Base-by-base conservation (phyloP, 2,329 filamentous ascomycete species). In the Penicillium sp. region DNA sequence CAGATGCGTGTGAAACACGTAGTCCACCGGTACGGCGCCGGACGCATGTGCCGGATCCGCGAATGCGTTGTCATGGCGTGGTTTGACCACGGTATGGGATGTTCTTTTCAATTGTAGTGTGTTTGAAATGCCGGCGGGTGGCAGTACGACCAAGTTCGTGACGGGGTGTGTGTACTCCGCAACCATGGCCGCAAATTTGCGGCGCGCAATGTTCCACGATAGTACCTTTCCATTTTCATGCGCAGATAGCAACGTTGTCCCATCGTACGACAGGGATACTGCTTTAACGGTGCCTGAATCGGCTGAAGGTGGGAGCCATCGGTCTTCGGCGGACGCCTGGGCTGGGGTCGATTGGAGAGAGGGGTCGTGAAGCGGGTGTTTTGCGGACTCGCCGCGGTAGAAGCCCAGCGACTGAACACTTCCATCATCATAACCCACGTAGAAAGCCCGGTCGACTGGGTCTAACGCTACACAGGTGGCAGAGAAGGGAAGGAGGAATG, bases 401-500 rank as follows among this genome's bases (percentile, higher is more conserved):
- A 97, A 80, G 59, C 95, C 87, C 14, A 95, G 73, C 11, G 87
- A 77, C 64, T 89, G 91, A 14, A 96, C 72, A 42, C 82, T 86
- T 16, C 88, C 87, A 63, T 94, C 86, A 43, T 87, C 85, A 55
- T 87, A 86, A 3, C 86, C 85, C 36, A 86, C 80, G 60, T 90
- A 95, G 47, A 93, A 81, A 4, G 86, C 89, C 42, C 91, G 80
- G 54, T 91, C 85, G 50, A 84, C 88, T 0, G 90, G 86, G 66
- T 97, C 93, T 4, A 97, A 74, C 7, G 80, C 74, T 27, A 91
- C 66, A 58, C 85, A 89, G 24, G 85, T 74, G 13, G 90, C 88
- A 14, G 78, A 74, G n/a, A 78, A 76, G 1, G 87, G 81, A 46
- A 97, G 81, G 32, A 97, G 77, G 54, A 94, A 82, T 3, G 89